These are phyloP conservation scores for Discostella stelligeroides DNA, from an alignment of 108 stramenopile genomes.

Conservation along the genomic window DNA sequence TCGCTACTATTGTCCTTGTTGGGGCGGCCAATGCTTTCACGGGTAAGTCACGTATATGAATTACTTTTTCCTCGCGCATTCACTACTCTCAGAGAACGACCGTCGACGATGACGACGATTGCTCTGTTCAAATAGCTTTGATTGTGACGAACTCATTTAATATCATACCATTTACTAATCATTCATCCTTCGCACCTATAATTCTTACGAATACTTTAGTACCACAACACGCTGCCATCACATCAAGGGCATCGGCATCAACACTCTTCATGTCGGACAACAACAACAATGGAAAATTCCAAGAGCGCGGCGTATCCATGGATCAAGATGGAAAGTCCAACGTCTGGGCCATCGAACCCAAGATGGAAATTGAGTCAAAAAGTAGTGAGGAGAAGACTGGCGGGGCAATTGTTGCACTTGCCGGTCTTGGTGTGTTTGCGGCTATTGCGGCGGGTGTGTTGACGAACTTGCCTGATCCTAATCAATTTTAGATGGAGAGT, in stretches of 20 bases:
- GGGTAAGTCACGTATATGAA: conserved; percentile 19
- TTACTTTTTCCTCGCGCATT: not conserved
- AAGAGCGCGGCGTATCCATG: conserved; percentile 85
- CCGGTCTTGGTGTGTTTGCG: conserved; percentile 75
- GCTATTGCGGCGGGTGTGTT: conserved; percentile 73
- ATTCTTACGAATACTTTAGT: not conserved
- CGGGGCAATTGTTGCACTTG: conserved; percentile 63
- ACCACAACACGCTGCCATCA: not conserved
- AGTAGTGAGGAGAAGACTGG: conserved; percentile 76
- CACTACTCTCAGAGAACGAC: too few species aligned
- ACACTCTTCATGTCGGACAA: conserved; percentile 25
- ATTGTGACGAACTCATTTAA: too few species aligned
- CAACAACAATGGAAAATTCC: conserved; percentile 15
- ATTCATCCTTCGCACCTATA: not conserved
- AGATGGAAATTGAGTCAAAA: conserved; percentile 89
- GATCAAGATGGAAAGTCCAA: conserved; percentile 96
- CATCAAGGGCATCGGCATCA: not conserved
- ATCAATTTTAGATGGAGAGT: conserved; percentile 94
- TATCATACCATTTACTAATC: too few species aligned
- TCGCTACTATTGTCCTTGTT: conserved; percentile 34
- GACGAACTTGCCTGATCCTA: conserved; percentile 85
- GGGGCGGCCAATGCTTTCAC: conserved; percentile 48
- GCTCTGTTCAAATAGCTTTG: too few species aligned
- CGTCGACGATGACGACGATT: too few species aligned
- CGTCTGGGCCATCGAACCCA: conserved; percentile 98